Conservation (phyloP, 176 grass and related monocot genomes). For the Themeda triandra region DNA sequence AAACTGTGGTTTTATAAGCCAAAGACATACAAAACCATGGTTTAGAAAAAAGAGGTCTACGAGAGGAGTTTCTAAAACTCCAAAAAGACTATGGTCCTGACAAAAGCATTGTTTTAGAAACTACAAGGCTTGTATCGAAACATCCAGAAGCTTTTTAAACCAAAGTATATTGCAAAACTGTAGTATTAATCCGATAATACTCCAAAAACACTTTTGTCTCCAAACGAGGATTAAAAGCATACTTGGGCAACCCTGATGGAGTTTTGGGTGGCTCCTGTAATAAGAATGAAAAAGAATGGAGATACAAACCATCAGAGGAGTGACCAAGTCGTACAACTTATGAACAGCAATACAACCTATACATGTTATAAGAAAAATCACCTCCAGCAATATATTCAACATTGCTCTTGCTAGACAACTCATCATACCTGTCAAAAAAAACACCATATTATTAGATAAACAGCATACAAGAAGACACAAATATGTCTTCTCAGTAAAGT, state of each 20-base stretch:
- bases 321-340: not conserved
- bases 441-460: not conserved
- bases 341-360: not conserved
- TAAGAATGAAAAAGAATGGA: conserved; percentile 32
- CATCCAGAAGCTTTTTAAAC: not conserved
- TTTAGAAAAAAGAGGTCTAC: not conserved
- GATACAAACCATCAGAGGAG: conserved; percentile 9
- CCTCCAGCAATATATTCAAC: conserved; percentile 98
- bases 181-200: not conserved
- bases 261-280: conserved; percentile 91
- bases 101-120: not conserved
- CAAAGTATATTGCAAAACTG: not conserved
- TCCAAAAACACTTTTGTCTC: not conserved
- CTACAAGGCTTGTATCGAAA: not conserved
- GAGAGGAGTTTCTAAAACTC: not conserved
- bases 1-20: not conserved
- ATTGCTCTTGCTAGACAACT: conserved; percentile 73
- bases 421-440: conserved; percentile 64
- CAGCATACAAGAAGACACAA: not conserved
- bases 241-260: conserved; percentile 97
- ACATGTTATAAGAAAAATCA: conserved; percentile 28
- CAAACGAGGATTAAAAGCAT: conserved; percentile 15
- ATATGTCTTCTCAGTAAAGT: not conserved
- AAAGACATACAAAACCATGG: not conserved
- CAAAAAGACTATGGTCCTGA: not conserved